Evolutionary conservation across 2,329 filamentous ascomycete genomes (phyloP).

Genomic region (Ascomycota sp.): DNA sequence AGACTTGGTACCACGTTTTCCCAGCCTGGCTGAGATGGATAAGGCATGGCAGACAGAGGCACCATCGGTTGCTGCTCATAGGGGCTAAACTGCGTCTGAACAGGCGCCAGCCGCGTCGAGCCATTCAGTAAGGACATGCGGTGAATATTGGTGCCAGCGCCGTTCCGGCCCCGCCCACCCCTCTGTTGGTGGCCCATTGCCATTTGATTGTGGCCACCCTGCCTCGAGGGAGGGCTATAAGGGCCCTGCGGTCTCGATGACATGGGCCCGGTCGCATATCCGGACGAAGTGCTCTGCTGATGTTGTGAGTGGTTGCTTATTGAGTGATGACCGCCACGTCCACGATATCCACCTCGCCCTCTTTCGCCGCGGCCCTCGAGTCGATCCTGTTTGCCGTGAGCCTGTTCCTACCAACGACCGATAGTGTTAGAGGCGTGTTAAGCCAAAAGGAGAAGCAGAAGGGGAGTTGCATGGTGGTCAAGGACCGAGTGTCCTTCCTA

Average conservation of each 20-base stretch:
- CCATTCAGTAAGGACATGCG: constrained; percentile 20
- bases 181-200: constrained; percentile 14
- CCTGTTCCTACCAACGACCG: constrained; percentile 7
- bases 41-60: constrained; percentile 17
- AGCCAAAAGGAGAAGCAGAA: no score
- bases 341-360: constrained; percentile 23
- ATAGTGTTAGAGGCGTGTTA: no score
- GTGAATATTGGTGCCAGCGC: constrained; percentile 13
- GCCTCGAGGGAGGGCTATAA: constrained; percentile 24
- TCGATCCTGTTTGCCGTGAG: constrained; percentile 11
- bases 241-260: constrained; percentile 15
- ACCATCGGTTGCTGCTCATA: constrained; percentile 21
- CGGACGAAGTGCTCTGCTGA: constrained; percentile 10
- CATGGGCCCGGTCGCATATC: constrained; percentile 13
- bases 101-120: constrained; percentile 13
- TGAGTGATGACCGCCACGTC: constrained; percentile 22
- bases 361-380: constrained; percentile 19
- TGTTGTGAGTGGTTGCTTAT: constrained; percentile 15
- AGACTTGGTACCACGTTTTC: constrained; percentile 24
- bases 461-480: no score
- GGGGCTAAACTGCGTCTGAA: constrained; percentile 14
- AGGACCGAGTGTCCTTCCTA: no score
- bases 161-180: constrained; percentile 15
- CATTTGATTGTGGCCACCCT: constrained; percentile 15
- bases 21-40: constrained; percentile 25